Evolutionary conservation across 1,284 basidiomycete species (phyloP).

Genomic region (Rhodotorula sp.): DNA sequence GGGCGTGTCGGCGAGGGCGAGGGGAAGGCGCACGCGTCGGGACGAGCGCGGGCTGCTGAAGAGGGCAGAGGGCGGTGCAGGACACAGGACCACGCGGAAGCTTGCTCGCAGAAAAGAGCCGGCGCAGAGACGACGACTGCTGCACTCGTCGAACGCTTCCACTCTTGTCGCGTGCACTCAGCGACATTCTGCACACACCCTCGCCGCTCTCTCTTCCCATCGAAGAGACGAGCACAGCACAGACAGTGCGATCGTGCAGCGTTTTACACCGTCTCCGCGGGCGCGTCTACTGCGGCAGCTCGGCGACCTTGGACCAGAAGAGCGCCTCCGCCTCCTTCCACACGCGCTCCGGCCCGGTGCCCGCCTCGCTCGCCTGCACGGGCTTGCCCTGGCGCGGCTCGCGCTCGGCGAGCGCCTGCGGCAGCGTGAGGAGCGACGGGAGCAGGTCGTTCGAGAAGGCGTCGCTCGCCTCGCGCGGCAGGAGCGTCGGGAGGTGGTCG

Average conservation of each 20-base stretch:
- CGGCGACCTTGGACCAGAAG: conserved; percentile 72
- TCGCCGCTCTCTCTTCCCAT: too few relatives aligned
- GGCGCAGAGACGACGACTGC: too few relatives aligned
- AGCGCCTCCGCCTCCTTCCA: conserved; percentile 90
- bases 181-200: too few relatives aligned
- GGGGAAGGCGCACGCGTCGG: too few relatives aligned
- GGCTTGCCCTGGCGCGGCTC: conserved; percentile 25
- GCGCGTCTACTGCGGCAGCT: neutral
- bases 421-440: conserved; percentile 79
- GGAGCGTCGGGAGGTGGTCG: conserved; percentile 93
- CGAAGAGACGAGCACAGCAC: neutral
- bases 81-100: too few relatives aligned
- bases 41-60: too few relatives aligned
- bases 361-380: conserved; percentile 21
- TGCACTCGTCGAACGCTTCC: too few relatives aligned
- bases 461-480: conserved; percentile 94
- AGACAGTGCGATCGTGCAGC: neutral
- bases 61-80: too few relatives aligned
- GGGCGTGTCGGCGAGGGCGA: too few relatives aligned
- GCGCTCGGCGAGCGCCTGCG: conserved; percentile 33
- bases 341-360: conserved; percentile 62
- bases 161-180: too few relatives aligned
- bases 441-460: conserved; percentile 90
- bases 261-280: conserved; percentile 5
- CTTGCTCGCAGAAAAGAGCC: too few relatives aligned